A percentile compares a stretch with the other conserved stretches of the same genome.
Evolutionary conservation across 2,329 filamentous ascomycete genomes (phyloP).

Genomic region (Thelonectria olida): DNA sequence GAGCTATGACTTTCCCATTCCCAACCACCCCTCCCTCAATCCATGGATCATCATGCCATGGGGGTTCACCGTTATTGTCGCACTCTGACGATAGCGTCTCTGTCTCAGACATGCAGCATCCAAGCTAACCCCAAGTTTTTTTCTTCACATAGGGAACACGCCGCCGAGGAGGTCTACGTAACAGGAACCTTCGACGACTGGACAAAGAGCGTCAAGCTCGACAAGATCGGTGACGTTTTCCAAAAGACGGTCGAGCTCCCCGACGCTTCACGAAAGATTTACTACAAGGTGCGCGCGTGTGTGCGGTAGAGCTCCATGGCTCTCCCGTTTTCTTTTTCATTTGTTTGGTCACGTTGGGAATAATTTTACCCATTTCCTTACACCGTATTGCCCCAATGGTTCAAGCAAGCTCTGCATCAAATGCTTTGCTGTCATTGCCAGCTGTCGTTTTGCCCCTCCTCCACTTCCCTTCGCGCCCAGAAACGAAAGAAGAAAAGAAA

Average conservation of each 20-base stretch:
- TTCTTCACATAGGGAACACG: conserved; percentile 73
- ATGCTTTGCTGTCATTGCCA: conserved; percentile 2
- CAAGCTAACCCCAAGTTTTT: conserved; percentile 32
- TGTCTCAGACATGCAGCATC: conserved; percentile 33
- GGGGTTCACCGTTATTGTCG: background rate
- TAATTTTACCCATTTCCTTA: background rate
- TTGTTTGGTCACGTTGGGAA: background rate
- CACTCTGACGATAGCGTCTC: background rate
- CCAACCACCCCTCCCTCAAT: conserved; percentile 10
- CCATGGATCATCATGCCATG: background rate
- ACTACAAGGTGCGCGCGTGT: conserved; percentile 85
- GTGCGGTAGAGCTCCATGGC: too few relatives aligned
- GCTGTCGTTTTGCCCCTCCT: background rate
- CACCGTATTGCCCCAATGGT: conserved; percentile 3
- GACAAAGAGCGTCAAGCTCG: conserved; percentile 85
- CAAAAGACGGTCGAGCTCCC: conserved; percentile 83
- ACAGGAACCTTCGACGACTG: conserved; percentile 97
- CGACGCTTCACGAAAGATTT: conserved; percentile 74
- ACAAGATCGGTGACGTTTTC: conserved; percentile 78
- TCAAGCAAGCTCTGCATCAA: conserved; percentile 15
- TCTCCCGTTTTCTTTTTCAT: conserved; percentile 1
- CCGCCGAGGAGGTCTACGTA: conserved; percentile 88
- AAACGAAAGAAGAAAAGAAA: background rate
- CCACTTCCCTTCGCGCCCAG: background rate
- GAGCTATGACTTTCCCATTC: conserved; percentile 3